These are phyloP conservation scores for Polytrichum commune DNA, from an alignment of 225 moss, liverwort and hornwort species.

Conservation along the genomic window DNA sequence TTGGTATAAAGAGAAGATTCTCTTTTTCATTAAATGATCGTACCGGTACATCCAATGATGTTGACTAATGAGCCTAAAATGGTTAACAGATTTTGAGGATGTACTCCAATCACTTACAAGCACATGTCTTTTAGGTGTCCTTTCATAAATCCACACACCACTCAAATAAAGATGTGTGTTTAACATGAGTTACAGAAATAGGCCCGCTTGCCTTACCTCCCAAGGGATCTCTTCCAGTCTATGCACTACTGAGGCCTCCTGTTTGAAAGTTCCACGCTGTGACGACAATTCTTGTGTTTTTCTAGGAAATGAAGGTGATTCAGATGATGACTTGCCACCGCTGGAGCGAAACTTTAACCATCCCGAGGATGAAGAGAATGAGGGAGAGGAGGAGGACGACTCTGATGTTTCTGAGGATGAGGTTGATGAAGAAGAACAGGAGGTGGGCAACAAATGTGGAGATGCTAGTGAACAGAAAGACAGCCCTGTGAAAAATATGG, in stretches of 20 bases:
- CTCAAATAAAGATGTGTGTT: too few relatives aligned
- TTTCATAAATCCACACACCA: too few relatives aligned
- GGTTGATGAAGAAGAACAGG: constrained; percentile 3
- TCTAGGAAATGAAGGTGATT: constrained; percentile 30
- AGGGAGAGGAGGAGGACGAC: constrained; percentile 17
- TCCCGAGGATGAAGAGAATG: constrained; percentile 44
- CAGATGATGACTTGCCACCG: constrained; percentile 84
- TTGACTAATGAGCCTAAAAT: too few relatives aligned
- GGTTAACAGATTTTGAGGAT: too few relatives aligned
- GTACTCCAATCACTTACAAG: too few relatives aligned
- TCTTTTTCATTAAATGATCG: too few relatives aligned
- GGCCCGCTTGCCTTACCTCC: too few relatives aligned
- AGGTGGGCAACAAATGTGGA: constrained; percentile 9
- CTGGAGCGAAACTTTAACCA: constrained; percentile 76
- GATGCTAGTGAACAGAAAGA: constrained; percentile 14
- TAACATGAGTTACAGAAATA: too few relatives aligned
- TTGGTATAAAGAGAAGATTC: too few relatives aligned
- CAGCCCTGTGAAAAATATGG: too few relatives aligned
- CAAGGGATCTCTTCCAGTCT: not conserved
- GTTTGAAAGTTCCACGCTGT: not conserved
- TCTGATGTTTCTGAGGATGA: constrained; percentile 18
- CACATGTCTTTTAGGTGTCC: too few relatives aligned
- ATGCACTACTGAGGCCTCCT: not conserved
- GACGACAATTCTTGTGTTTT: not conserved
- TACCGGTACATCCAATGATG: too few relatives aligned